Evolutionary conservation across 2,329 filamentous ascomycete species (phyloP).

Genomic region (Fusarium xyrophilum): DNA sequence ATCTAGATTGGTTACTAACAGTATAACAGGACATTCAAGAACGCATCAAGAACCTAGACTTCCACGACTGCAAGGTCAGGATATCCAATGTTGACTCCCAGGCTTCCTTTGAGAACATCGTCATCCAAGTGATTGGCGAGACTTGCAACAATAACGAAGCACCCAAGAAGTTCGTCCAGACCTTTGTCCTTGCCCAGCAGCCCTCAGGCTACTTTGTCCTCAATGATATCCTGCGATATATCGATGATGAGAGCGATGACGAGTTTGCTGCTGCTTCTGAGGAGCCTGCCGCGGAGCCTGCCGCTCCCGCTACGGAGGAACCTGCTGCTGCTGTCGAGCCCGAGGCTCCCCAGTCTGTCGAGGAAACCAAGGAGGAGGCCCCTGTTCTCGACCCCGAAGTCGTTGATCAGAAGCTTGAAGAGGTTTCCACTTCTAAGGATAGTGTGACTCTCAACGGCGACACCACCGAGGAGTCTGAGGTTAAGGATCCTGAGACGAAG

Average conservation of each 20-base stretch:
- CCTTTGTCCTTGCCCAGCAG: conserved; percentile 95
- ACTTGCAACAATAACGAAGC: conserved; percentile 92
- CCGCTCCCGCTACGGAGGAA: conserved; percentile 41
- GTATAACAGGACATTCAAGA: conserved; percentile 82
- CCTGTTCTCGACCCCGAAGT: conserved; percentile 55
- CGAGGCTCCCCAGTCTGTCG: conserved; percentile 40
- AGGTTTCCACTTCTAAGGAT: conserved; percentile 55
- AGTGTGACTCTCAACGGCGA: conserved; percentile 45
- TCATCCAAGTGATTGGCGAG: conserved; percentile 98
- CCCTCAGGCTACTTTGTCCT: conserved; percentile 97
- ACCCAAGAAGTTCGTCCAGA: conserved; percentile 96
- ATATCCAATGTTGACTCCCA: conserved; percentile 98
- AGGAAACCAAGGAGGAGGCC: conserved; percentile 42
- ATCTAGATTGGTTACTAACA: conserved; percentile 14
- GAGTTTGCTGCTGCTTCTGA: conserved; percentile 55
- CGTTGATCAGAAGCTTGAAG: conserved; percentile 79
- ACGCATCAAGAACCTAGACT: conserved; percentile 89
- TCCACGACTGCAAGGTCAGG: conserved; percentile 97
- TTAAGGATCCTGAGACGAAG: conserved; percentile 51
- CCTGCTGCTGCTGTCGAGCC: conserved; percentile 45
- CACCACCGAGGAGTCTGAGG: conserved; percentile 46
- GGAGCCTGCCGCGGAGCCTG: conserved; percentile 46
- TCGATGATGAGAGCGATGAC: conserved; percentile 83
- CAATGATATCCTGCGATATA: conserved; percentile 96
- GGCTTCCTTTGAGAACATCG: conserved; percentile 88